Base-by-base conservation (phyloP, 495 filamentous ascomycete species). In the Collariella sp. region DNA sequence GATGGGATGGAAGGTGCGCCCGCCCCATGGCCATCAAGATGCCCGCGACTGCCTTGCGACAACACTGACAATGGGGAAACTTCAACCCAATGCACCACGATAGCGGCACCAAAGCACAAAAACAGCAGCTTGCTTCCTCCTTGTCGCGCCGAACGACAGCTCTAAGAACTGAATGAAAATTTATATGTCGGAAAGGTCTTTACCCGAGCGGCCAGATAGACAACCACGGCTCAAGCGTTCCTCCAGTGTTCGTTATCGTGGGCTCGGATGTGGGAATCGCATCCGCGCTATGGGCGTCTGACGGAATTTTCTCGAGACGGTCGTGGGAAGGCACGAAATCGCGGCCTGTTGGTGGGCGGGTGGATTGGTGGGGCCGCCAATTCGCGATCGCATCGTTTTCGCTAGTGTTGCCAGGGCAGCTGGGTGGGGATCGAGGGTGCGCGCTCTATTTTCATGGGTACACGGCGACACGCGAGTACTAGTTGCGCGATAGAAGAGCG, bases 311-410 rank as follows among this genome's bases (percentile, higher is more conserved):
- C 23, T 34, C 22, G 23, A 11, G 15, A 11, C 22, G 23, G 46
- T 52, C 50, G 50, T 41, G 33, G n/a, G 20, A 46, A 15, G 26
- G 42, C 0, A 29, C 31, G 40, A 35, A 38, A 22, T 53, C 50
- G 50, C 50, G 51, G 19, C 46, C 51, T 20, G 33, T 44, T 42
- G 50, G 39, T 43, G 40, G 50, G 39, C 49, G 34, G 13, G 42
- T 26, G n/a, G 42, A 11, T 20, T 46, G 41, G 51, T 53, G 51
- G 51, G 16, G 51, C 50, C 51, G 20, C 51, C 26, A 46, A 20
- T 26, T 47, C 43, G 43, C 52, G 35, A 47, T 55, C 35, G 52
- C 52, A 55, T 55, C 43, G 44, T 47, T 55, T 47, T 54, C 35
- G 52, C 5, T 54, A 33, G 34, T 36, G 52, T 48, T 42, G 35